These are phyloP conservation scores for Tetrahymena thermophila DNA, from an alignment of 73 alveolate species.

Conservation along the genomic window DNA sequence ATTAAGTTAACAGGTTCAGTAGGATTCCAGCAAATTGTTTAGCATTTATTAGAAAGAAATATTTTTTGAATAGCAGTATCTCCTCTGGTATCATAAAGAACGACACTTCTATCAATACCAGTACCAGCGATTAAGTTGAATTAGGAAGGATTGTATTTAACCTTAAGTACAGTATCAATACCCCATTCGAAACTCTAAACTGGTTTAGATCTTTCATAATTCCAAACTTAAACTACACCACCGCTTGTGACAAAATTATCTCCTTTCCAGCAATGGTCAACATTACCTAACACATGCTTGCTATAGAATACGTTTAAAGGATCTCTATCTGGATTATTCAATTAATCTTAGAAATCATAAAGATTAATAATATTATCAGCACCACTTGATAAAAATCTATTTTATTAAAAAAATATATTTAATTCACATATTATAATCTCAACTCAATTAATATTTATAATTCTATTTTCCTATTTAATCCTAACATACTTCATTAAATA, in stretches of 20 bases:
- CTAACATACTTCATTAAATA: no score
- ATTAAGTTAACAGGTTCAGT: constrained; percentile 94
- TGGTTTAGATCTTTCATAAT: constrained; percentile 92
- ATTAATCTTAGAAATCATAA: constrained; percentile 23
- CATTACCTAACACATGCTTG: constrained; percentile 16
- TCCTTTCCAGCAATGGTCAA: constrained; percentile 15
- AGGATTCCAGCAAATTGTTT: constrained; percentile 95
- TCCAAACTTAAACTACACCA: constrained; percentile 89
- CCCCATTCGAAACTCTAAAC: constrained; percentile 85
- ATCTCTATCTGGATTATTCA: constrained; percentile 17
- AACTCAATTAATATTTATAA: no score
- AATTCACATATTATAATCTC: no score
- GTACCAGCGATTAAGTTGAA: constrained; percentile 71
- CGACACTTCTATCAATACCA: constrained; percentile 84
- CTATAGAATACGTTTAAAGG: constrained; percentile 26
- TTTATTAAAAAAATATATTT: not conserved
- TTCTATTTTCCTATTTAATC: not conserved
- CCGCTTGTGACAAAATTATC: constrained; percentile 58
- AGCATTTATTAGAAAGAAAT: constrained; percentile 79
- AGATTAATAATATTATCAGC: constrained; percentile 33
- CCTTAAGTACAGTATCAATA: constrained; percentile 78
- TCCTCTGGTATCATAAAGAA: constrained; percentile 86
- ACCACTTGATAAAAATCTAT: constrained; percentile 32
- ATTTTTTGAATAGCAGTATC: constrained; percentile 83
- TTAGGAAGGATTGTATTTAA: constrained; percentile 91